These are phyloP conservation scores for Sutorius australiensis DNA, from an alignment of 768 basidiomycete species.

Conservation along the genomic window DNA sequence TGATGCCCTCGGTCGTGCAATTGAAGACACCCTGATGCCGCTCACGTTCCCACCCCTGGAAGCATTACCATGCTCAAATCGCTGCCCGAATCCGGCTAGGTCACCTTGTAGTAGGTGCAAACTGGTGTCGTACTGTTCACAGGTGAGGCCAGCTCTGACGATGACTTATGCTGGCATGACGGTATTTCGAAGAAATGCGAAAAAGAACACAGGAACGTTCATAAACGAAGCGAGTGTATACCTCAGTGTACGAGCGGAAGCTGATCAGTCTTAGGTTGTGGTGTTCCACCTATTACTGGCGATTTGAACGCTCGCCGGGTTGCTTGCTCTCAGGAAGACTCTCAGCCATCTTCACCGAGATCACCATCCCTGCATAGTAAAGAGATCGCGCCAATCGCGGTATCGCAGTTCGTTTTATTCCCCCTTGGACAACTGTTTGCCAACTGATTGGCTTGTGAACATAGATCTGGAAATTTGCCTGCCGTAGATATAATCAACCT, in stretches of 20 bases:
- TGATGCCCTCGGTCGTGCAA: slow-evolving; percentile 10
- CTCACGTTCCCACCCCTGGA: slow-evolving; percentile 24
- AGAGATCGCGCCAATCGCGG: slow-evolving; percentile 1
- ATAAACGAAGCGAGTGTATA: slow-evolving; percentile 31
- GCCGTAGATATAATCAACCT: slow-evolving; percentile 30
- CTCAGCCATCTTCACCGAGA: neutral
- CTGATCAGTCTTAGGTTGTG: slow-evolving; percentile 15
- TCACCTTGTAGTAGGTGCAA: slow-evolving; percentile 28
- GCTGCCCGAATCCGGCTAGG: slow-evolving; percentile 28
- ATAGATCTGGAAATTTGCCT: slow-evolving; percentile 21
- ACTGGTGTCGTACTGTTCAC: slow-evolving; percentile 44
- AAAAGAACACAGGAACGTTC: slow-evolving; percentile 32
- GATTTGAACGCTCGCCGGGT: neutral
- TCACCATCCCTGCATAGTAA: neutral
- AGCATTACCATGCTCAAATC: slow-evolving; percentile 32
- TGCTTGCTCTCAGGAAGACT: slow-evolving; percentile 2
- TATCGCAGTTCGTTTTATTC: slow-evolving; percentile 24
- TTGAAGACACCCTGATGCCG: slow-evolving; percentile 11
- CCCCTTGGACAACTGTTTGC: neutral
- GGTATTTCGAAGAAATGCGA: slow-evolving; percentile 36
- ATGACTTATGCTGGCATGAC: neutral
- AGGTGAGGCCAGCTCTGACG: slow-evolving; percentile 8
- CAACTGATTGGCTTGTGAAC: neutral
- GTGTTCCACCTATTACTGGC: neutral
- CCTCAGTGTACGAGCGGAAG: neutral